Evolutionary conservation across 1,284 basidiomycete genomes (phyloP).

Genomic region (Athelia sp.): DNA sequence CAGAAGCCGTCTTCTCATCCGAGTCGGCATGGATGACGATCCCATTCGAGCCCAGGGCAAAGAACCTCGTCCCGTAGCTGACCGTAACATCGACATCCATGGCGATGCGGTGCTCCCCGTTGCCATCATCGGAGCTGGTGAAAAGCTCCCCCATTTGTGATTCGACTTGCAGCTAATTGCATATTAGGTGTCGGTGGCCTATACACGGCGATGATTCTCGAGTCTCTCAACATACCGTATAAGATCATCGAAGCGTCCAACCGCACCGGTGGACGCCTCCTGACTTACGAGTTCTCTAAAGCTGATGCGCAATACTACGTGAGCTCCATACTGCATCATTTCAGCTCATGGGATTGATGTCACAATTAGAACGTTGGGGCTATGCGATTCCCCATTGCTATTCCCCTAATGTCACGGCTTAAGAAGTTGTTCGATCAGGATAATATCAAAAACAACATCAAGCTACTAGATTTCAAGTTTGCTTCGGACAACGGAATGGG

Average conservation of each 20-base stretch:
- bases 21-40: too few species aligned
- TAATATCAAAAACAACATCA: not conserved
- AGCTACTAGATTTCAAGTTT: not conserved
- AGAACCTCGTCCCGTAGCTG: too few species aligned
- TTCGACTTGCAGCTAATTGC: not conserved
- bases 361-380: slow-evolving; percentile 15
- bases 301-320: slow-evolving; percentile 7
- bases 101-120: slow-evolving; percentile 11
- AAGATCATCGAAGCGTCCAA: slow-evolving; percentile 27
- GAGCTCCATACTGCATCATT: slow-evolving; percentile 8
- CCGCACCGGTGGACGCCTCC: slow-evolving; percentile 30
- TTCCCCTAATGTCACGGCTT: slow-evolving; percentile 10
- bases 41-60: too few species aligned
- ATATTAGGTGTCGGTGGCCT: slow-evolving; percentile 20
- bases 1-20: too few species aligned
- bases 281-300: slow-evolving; percentile 20
- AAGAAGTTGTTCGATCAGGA: slow-evolving; percentile 14
- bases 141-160: not conserved
- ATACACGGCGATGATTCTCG: slow-evolving; percentile 29
- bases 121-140: slow-evolving; percentile 24
- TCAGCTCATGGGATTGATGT: slow-evolving; percentile 1
- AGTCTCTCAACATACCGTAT: slow-evolving; percentile 26
- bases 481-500: not conserved
- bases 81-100: too few species aligned
- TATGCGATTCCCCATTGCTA: slow-evolving; percentile 16